Base-by-base conservation (phyloP, 176 grass and related monocot species). In the Carex parvula region DNA sequence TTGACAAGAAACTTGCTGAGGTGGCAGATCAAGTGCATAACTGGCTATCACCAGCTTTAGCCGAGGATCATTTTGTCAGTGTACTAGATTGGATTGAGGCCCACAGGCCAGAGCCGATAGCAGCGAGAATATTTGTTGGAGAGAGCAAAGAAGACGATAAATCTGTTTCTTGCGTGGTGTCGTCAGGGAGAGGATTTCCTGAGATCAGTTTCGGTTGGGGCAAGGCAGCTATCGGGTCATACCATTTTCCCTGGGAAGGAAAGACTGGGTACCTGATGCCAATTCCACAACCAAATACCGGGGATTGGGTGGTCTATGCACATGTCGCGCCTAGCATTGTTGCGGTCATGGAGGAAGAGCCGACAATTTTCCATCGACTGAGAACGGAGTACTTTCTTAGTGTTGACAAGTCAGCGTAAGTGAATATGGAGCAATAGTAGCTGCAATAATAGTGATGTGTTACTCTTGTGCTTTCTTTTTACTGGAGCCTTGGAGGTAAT, bases 281-380 rank as follows among this genome's bases (percentile, higher is more conserved):
- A 76, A 94, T 94, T 85, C 92, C 92, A 9, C 87, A 90, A 87
- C 68, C 69, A 1, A 84, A 81, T 1, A 85, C 79, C 42, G 90
- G 92, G 0, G 88, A 89, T 14, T 97, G 91, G 91, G 88, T 97
- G 18, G 91, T 97, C 20, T 94, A 94, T 80, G 88, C 86, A 39
- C 91, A 94, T 55, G 69, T 84, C 1, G 8, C 54, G 44, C 84
- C 77, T 20, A 87, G 78, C 44, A 0, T 94, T 80, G 84, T 85
- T 1, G 84, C 63, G 33, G 86, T 74, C 20, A 86, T 94, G 79
- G 91, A 94, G 79, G 86, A 90, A 75, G 84, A 91, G 2, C 79
- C 86, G 21, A 85, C 89, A 5, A 53, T 94, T 26, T 89, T 94
- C 53, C 77, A 18, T 37, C 26, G 67, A 1, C 60, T 97, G 5